Evolutionary conservation across 2,329 filamentous ascomycete species (phyloP), one percentile per base, ranked within the genome.

Genomic region (Dothideomycetes sp.): DNA sequence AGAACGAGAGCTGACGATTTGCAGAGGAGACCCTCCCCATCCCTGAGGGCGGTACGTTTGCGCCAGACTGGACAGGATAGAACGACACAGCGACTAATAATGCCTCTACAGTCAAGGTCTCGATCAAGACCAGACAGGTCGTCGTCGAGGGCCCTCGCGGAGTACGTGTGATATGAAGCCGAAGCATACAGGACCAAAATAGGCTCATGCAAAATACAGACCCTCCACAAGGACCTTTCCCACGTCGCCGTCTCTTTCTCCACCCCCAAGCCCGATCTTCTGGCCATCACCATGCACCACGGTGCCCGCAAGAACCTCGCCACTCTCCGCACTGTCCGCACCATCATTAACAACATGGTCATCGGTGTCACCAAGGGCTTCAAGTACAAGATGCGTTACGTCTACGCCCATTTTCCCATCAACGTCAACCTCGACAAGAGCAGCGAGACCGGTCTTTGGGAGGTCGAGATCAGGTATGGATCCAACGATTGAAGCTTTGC

Each of bases 321-420:
- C 63, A 85, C 89, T 57, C 87, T 98, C 70, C 87, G 91, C 61
- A 98, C 91, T 62, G 91, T 98, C 73, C 86, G 87, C 64, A 89
- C 89, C 53, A 70, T 96, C 71, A 94, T 98, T 78, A 85, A 93
- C 79, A 98, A 98, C 83, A 68, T 98, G 73, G 84, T 98, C 70
- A 81, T 88, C 60, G 91, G 91, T 69, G 91, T 98, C 55, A 98
- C 91, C 68, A 94, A 89, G 77, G 91, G 91, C 57, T 98, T 83
- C 85, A 93, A 93, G 77, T 98, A 98, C 84, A 98, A 98, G 85
- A 96, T 98, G 89, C 86, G 93, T 63, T 98, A 98, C 76, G 91
- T 98, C 71, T 98, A 98, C 70, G 91, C 91, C 67, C 91, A 98
- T 82, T 98, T 98, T 67, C 91, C 91, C 72, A 98, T 98, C 86